Base-by-base conservation (phyloP, 1,284 basidiomycete species). In the Trametes sp. region DNA sequence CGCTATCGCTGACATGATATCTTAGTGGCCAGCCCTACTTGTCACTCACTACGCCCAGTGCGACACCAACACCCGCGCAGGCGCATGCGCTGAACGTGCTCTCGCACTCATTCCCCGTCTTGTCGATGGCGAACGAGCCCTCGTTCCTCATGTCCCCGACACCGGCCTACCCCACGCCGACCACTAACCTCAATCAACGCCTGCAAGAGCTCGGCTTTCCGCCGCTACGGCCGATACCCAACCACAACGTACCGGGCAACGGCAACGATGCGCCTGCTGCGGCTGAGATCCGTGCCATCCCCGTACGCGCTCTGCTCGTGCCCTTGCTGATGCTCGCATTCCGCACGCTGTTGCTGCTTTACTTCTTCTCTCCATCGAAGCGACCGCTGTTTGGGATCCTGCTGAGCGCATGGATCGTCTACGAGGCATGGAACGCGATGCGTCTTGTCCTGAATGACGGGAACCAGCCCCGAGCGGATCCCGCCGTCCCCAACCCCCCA, bases 381-480 rank as follows among this genome's bases (percentile, higher is more conserved):
- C 89, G 90, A 63, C 92, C 92, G 1, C 71, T 93, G 14, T 85
- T 93, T 62, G 87, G 87, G 24, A 64, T 90, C 26, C 74, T 91
- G 54, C 81, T 94, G 35, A 76, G 88, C 23, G 83, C 79, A 5
- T 93, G 89, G 88, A 84, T 92, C 70, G 62, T 89, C 16, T 94
- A 91, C 72, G 92, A 93, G 74, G 85, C 90, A 26, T 92, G 88
- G 88, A 84, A 82, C 57, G 87, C 87, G n/a, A 81, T 92, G 63
- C 81, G 87, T 42, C 78, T 84, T 56, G 82, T 81, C 44, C 65
- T 89, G 31, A 71, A 80, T 26, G 80, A 84, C 55, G 80, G 78
- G 10, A 66, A 78, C 48, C 75, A 75, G 38, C 76, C 75, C n/a
- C 72, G 64, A 49, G 74, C 70, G 11, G 62, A 61, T 10, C 61